Evolutionary conservation across 306 rosid genomes (phyloP), one percentile per base, ranked within the genome.

Genomic region (Fragaria ananassa): DNA sequence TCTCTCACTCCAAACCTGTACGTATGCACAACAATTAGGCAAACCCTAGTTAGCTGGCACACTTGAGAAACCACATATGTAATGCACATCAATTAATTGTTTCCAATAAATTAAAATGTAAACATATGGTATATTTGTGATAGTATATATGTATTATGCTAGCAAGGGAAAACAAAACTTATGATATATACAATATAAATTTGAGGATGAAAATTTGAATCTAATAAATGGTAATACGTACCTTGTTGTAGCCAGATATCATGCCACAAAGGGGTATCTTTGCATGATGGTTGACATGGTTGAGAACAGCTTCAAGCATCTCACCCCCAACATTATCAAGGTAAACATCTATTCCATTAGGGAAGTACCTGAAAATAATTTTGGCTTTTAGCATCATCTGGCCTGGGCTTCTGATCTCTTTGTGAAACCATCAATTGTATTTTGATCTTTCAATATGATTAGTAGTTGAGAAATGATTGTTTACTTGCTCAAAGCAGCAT

Each of bases 251-350:
- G 42, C 82, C 80, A 51, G 92, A 90, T 75, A 90, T 88, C 96
- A 88, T 88, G 19, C 92, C 92, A 13, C 92, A 90, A 54, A 88
- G 77, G 3, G 88, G 74, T 34, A 90, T 86, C 64, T 83, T 83
- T 35, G 96, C 92, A 56, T 85, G 8, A 70, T 34, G 73, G 76
- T 90, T 90, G 68, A 90, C 89, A 82, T 88, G 88, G 77, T 88
- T 88, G 50, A 90, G 92, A 19, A 82, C 92, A 58, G 89, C 79
- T 82, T 88, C 96, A 76, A 88, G 88, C 91, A 88, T 88, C 81
- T 80, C 69, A 45, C 91, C 92, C n/a, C 96, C 96, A 81, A 88
- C 92, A n/a, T 90, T 86, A 63, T 88, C 96, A 63, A 90, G 75
- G 62, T 90, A 90, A 4, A 90, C 80, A 81, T 88, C 92, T 61